A percentile compares a stretch with the other conserved stretches of the same genome.
These are phyloP conservation scores for Capsicum baccatum DNA, from an alignment of 257 asterid species.

Conservation along the genomic window DNA sequence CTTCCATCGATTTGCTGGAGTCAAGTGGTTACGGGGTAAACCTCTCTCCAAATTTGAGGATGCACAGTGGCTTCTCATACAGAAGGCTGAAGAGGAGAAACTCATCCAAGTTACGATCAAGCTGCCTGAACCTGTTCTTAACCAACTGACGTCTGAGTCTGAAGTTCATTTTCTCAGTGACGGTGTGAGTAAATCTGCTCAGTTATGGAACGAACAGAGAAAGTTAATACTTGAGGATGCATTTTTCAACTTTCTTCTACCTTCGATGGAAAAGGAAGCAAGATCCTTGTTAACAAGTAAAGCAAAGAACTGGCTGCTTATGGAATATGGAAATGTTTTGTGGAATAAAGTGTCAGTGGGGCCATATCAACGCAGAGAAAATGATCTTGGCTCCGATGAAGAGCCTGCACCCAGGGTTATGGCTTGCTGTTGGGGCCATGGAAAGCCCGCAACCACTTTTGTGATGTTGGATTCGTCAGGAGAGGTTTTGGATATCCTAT, in stretches of 20 bases:
- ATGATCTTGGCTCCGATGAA: conserved; percentile 72
- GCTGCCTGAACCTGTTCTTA: conserved; percentile 73
- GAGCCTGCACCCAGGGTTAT: conserved; percentile 91
- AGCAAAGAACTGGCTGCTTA: conserved; percentile 78
- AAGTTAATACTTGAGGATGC: conserved; percentile 85
- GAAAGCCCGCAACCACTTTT: conserved; percentile 95
- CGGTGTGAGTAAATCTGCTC: conserved; percentile 98
- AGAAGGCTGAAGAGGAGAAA: conserved; percentile 97
- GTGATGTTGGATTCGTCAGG: conserved; percentile 98
- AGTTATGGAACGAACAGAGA: conserved; percentile 97
- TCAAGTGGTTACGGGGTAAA: conserved; percentile 93
- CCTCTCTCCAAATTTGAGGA: conserved; percentile 85
- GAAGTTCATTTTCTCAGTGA: conserved; percentile 89
- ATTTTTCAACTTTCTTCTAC: conserved; percentile 67
- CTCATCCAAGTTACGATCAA: conserved; percentile 83
- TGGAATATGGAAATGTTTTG: conserved; percentile 79
- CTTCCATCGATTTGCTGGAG: conserved; percentile 86
- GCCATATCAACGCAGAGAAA: conserved; percentile 87
- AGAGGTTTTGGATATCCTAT: conserved; percentile 85
- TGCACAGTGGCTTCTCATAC: conserved; percentile 95
- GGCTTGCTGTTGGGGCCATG: conserved; percentile 99
- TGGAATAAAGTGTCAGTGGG: conserved; percentile 93
- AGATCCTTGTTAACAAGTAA: conserved; percentile 70
- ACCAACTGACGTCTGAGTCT: conserved; percentile 75
- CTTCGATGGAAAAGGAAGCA: conserved; percentile 96